Conservation (phyloP, 176 grass and related monocot genomes). For the Eremochloa ophiuroides region DNA sequence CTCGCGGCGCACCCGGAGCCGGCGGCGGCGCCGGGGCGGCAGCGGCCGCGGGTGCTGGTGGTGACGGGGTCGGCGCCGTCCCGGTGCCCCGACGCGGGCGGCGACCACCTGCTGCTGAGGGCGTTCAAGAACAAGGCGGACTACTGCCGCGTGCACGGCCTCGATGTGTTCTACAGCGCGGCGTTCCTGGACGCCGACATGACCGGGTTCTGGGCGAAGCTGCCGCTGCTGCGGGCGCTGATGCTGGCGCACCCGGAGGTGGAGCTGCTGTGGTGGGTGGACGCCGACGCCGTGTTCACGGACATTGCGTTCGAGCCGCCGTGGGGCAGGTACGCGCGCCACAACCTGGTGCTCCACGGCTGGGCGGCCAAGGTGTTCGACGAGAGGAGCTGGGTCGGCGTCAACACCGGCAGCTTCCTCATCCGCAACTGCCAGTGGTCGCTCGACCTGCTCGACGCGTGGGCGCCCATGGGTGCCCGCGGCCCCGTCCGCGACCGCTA, state of each 20-base stretch:
- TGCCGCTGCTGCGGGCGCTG: slow-evolving; percentile 83
- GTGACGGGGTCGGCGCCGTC: slow-evolving; percentile 72
- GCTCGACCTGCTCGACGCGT: slow-evolving; percentile 71
- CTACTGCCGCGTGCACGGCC: slow-evolving; percentile 82
- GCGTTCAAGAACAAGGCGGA: slow-evolving; percentile 93
- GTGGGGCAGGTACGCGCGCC: slow-evolving; percentile 46
- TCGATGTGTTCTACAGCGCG: slow-evolving; percentile 88
- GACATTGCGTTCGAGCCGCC: slow-evolving; percentile 87
- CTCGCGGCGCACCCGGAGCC: slow-evolving; percentile 55
- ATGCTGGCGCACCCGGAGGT: slow-evolving; percentile 86
- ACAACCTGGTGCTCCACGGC: slow-evolving; percentile 89
- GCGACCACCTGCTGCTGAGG: slow-evolving; percentile 74
- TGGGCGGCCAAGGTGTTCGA: slow-evolving; percentile 73
- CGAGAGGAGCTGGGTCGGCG: slow-evolving; percentile 66
- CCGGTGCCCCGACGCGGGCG: slow-evolving; percentile 62
- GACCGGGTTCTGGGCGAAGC: slow-evolving; percentile 88
- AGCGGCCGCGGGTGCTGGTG: slow-evolving; percentile 68
- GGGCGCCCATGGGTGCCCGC: slow-evolving; percentile 73
- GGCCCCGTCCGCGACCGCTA: slow-evolving; percentile 63
- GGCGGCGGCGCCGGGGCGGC: background rate
- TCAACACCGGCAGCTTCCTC: slow-evolving; percentile 90
- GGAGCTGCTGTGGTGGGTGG: slow-evolving; percentile 95
- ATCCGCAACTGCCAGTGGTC: slow-evolving; percentile 96
- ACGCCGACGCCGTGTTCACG: slow-evolving; percentile 84
- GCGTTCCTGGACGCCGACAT: slow-evolving; percentile 85